Conservation (phyloP, 2,329 filamentous ascomycete genomes). For the Colletotrichum eremochloae region DNA sequence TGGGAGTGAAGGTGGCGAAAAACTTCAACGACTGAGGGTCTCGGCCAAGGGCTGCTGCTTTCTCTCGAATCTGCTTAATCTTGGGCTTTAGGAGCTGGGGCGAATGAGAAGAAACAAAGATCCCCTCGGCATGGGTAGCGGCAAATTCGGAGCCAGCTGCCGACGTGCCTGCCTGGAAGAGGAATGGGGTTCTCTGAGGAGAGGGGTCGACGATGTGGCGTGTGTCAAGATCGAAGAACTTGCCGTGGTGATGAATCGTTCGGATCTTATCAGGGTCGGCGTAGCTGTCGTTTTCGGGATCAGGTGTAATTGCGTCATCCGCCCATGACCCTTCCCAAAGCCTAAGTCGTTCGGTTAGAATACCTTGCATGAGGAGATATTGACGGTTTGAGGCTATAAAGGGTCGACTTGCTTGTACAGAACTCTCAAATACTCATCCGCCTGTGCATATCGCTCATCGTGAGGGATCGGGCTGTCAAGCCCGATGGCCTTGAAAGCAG, state of each 20-base stretch:
- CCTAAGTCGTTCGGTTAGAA: constrained; percentile 46
- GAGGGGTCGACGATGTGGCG: constrained; percentile 66
- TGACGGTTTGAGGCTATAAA: too few relatives aligned
- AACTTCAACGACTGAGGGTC: constrained; percentile 70
- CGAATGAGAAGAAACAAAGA: constrained; percentile 70
- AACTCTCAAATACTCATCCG: constrained; percentile 72
- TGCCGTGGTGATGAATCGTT: constrained; percentile 66
- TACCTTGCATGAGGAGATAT: constrained; percentile 21
- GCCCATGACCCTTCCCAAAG: constrained; percentile 70
- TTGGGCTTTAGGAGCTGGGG: constrained; percentile 63
- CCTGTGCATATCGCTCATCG: constrained; percentile 71
- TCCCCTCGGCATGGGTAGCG: constrained; percentile 70
- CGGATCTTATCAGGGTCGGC: constrained; percentile 70
- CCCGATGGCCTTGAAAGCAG: constrained; percentile 73
- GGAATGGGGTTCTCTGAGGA: constrained; percentile 68
- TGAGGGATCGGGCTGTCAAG: constrained; percentile 70
- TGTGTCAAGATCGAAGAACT: constrained; percentile 47
- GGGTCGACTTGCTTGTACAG: constrained; percentile 67
- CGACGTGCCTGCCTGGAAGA: constrained; percentile 72
- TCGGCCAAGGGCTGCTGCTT: constrained; percentile 64
- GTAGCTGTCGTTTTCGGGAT: constrained; percentile 68
- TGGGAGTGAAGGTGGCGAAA: constrained; percentile 64
- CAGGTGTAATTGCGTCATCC: constrained; percentile 67
- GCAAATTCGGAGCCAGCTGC: constrained; percentile 69
- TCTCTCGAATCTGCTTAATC: constrained; percentile 64